Evolutionary conservation across 2,329 filamentous ascomycete genomes (phyloP).

Genomic region (Metarhizium robertsii): DNA sequence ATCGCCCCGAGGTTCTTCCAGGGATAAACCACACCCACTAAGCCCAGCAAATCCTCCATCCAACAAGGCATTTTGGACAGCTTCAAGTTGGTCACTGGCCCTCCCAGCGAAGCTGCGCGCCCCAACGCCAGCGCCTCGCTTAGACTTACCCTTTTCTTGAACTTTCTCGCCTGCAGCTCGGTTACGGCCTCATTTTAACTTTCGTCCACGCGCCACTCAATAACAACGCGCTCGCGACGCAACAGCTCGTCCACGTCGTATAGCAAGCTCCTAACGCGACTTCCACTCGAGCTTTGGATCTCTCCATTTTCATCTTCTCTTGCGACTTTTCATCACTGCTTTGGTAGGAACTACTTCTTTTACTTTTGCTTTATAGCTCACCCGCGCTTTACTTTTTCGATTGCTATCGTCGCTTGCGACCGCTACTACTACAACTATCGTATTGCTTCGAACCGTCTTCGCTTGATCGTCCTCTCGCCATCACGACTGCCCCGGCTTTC

Average conservation of each 20-base stretch:
- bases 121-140: conserved; percentile 3
- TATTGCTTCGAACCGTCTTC: not conserved
- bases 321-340: not conserved
- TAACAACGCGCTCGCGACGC: conserved; percentile 8
- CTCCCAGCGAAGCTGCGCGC: conserved; percentile 2
- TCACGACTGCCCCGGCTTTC: not conserved
- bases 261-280: not conserved
- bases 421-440: not conserved
- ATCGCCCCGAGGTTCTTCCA: conserved; percentile 10
- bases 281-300: not conserved
- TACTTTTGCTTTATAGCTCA: not conserved
- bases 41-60: conserved; percentile 3
- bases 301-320: conserved; percentile 3
- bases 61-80: conserved; percentile 4
- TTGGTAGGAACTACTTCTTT: conserved; percentile 1
- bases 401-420: not conserved
- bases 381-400: not conserved
- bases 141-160: not conserved
- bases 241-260: conserved; percentile 15
- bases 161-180: not conserved
- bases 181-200: not conserved
- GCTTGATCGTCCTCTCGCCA: not conserved
- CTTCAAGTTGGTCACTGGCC: not conserved
- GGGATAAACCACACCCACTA: conserved; percentile 3
- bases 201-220: not conserved